Conservation (phyloP, 495 filamentous ascomycete species). For the Penicillium fimorum region DNA sequence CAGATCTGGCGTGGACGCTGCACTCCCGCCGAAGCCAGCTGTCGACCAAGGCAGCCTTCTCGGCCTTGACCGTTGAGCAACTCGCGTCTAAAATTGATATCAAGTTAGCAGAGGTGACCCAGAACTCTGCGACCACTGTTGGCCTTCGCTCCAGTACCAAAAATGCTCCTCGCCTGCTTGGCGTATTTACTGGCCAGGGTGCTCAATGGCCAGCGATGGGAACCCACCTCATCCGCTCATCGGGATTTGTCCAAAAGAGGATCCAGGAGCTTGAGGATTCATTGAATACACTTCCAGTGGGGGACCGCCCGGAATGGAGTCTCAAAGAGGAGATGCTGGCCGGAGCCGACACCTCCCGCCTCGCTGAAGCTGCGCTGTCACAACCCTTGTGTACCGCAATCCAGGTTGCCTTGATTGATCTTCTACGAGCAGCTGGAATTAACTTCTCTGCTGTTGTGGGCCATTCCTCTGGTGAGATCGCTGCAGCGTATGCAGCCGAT, state of each 20-base stretch:
- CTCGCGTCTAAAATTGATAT: not conserved
- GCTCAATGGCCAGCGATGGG: constrained; percentile 3
- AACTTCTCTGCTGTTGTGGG: constrained; percentile 22
- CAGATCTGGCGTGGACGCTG: not conserved
- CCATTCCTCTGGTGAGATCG: constrained; percentile 38
- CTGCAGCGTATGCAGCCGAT: constrained; percentile 35
- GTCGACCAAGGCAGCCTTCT: not conserved
- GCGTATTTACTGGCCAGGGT: not conserved
- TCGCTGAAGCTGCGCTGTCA: constrained; percentile 25
- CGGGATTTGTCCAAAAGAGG: not conserved
- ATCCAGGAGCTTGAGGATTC: not conserved
- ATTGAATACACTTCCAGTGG: not conserved
- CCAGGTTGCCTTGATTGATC: constrained; percentile 29
- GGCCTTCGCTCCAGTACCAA: not conserved
- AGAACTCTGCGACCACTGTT: not conserved
- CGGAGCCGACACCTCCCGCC: not conserved
- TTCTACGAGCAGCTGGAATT: constrained; percentile 18
- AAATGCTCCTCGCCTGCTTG: not conserved
- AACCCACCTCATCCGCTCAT: not conserved
- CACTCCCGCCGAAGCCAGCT: not conserved
- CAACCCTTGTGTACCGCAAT: constrained; percentile 41
- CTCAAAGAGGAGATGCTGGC: not conserved
- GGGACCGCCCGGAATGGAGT: not conserved
- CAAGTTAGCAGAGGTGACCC: not conserved
- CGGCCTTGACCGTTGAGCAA: not conserved